These are phyloP conservation scores for Kodamaea sagamina DNA, from an alignment of 805 yeast genomes.

Conservation along the genomic window DNA sequence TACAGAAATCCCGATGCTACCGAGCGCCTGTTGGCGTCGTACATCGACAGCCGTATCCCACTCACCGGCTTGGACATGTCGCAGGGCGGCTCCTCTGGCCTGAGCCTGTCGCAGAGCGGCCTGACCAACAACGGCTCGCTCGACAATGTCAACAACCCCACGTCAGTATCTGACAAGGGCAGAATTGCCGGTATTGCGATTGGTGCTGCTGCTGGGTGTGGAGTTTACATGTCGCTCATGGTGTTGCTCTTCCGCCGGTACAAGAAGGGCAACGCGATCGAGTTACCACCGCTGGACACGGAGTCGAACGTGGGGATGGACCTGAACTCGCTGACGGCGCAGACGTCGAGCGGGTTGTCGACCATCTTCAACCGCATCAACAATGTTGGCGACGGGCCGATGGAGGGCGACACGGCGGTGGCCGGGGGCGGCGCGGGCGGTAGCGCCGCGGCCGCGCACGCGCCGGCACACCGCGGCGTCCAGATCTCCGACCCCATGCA, in stretches of 20 bases:
- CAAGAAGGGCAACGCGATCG: conserved; percentile 38
- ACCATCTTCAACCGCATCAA: conserved; percentile 30
- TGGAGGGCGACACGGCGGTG: conserved; percentile 3
- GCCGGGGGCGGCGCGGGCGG: not conserved
- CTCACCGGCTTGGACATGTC: conserved; percentile 44
- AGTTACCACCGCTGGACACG: conserved; percentile 42
- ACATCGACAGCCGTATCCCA: conserved; percentile 75
- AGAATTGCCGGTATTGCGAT: conserved; percentile 76
- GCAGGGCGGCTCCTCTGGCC: conserved; percentile 12
- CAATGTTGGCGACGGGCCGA: conserved; percentile 22
- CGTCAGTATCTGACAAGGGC: conserved; percentile 27
- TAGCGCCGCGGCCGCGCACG: conserved; percentile 3
- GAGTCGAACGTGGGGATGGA: conserved; percentile 37
- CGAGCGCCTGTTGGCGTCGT: conserved; percentile 55
- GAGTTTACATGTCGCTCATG: conserved; percentile 62
- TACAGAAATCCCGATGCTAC: conserved; percentile 62
- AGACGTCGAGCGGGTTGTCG: conserved; percentile 26
- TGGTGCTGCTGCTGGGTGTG: conserved; percentile 80
- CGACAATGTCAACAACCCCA: conserved; percentile 22
- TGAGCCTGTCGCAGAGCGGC: conserved; percentile 10
- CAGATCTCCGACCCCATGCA: conserved; percentile 69
- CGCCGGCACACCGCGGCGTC: conserved; percentile 32
- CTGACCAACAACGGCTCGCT: conserved; percentile 35
- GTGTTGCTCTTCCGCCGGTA: conserved; percentile 54
- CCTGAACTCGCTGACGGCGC: conserved; percentile 18